Percentiles rank a stretch among this genome's conserved stretches.
phyloP scores from a whole-genome alignment of 2,329 filamentous ascomycete species.

The Bipolaris zeicola region DNA sequence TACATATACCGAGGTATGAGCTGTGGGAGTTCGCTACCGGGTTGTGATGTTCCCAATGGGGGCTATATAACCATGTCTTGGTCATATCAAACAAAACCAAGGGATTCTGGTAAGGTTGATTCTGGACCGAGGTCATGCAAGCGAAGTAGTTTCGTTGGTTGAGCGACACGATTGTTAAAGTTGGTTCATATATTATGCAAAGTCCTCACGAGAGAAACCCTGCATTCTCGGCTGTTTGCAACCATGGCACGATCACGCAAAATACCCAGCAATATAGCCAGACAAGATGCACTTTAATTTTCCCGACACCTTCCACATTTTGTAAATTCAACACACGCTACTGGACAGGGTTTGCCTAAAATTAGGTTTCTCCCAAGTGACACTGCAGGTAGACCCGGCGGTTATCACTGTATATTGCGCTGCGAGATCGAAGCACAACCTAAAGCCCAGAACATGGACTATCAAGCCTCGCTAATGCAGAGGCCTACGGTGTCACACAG shows the following conservation, averaged over 20 bases:
- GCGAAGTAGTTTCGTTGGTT: constrained; percentile 17
- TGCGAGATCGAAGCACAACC: constrained; percentile 26
- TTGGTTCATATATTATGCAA: constrained; percentile 26
- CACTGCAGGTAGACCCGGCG: constrained; percentile 25
- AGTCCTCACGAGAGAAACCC: constrained; percentile 29
- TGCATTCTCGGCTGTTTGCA: constrained; percentile 32
- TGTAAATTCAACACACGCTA: constrained; percentile 27
- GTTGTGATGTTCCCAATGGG: not conserved
- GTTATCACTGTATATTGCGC: constrained; percentile 28
- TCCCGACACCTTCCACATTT: constrained; percentile 23
- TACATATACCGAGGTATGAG: not conserved
- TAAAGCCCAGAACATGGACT: constrained; percentile 33
- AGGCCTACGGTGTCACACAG: constrained; percentile 22
- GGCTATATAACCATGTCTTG: not conserved
- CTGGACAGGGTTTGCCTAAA: constrained; percentile 10
- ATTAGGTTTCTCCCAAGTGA: constrained; percentile 32
- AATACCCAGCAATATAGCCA: constrained; percentile 43
- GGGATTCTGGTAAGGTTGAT: constrained; percentile 16
- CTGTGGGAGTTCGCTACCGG: constrained; percentile 2
- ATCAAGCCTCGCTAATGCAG: constrained; percentile 27
- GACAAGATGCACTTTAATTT: constrained; percentile 39
- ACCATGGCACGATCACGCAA: constrained; percentile 34
- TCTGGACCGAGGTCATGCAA: constrained; percentile 24
- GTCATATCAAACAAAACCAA: constrained; percentile 1
- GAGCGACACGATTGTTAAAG: constrained; percentile 16